Evolutionary conservation across 305 asterid species (phyloP).

Genomic region (Euphrasia arctica): DNA sequence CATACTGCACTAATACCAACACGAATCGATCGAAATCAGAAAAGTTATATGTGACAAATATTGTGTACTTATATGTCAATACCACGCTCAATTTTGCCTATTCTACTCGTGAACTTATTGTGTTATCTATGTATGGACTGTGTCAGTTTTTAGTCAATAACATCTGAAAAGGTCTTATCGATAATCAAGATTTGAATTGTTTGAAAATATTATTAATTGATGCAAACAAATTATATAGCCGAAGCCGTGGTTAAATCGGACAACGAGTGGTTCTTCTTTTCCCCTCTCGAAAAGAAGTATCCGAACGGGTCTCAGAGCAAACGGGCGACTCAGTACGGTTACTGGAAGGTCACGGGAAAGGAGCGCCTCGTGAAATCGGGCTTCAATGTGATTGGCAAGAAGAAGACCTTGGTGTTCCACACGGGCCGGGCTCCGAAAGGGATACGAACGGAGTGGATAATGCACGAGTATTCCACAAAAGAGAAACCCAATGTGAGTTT

Average conservation of each 20-base stretch:
- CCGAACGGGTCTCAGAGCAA: slow-evolving; percentile 91
- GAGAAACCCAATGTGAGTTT: slow-evolving; percentile 54
- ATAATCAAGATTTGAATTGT: not conserved
- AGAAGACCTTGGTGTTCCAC: slow-evolving; percentile 91
- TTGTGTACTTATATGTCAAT: too few relatives aligned
- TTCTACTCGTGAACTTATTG: too few relatives aligned
- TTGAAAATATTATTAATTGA: not conserved
- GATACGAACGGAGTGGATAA: slow-evolving; percentile 88
- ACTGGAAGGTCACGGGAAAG: slow-evolving; percentile 97
- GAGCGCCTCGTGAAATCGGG: slow-evolving; percentile 76
- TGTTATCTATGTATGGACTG: too few relatives aligned
- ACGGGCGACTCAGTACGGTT: slow-evolving; percentile 75
- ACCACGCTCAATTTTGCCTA: too few relatives aligned
- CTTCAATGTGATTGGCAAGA: slow-evolving; percentile 59
- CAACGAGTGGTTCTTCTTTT: slow-evolving; percentile 85
- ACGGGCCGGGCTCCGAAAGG: slow-evolving; percentile 85
- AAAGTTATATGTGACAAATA: too few relatives aligned
- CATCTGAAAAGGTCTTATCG: too few relatives aligned
- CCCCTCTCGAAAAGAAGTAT: slow-evolving; percentile 83
- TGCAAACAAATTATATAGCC: slow-evolving; percentile 30
- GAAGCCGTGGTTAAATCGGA: slow-evolving; percentile 64
- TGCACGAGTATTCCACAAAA: slow-evolving; percentile 69
- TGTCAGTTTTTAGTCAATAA: too few relatives aligned
- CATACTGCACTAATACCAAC: too few relatives aligned
- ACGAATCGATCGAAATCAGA: too few relatives aligned